phyloP scores from a whole-genome alignment of 352 stramenopile species.

The Phytopythium ostracodes region DNA sequence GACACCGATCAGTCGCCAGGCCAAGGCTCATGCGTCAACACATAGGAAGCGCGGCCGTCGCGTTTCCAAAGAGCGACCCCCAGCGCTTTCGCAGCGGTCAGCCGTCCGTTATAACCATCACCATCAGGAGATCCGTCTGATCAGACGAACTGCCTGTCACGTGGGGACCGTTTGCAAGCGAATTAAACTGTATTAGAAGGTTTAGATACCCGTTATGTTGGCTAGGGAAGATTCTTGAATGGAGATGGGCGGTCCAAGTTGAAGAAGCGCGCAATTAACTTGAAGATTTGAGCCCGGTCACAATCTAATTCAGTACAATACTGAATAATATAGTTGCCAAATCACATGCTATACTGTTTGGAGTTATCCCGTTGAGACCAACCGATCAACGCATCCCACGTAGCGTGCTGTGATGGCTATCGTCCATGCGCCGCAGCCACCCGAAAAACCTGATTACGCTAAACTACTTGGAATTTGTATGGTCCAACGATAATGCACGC shows the following conservation, averaged over 20 bases:
- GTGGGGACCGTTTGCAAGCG: no score
- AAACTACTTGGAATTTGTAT: conserved; percentile 2
- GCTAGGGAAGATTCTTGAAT: background rate
- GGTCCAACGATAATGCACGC: background rate
- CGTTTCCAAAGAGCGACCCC: background rate
- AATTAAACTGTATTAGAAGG: no score
- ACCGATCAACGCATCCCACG: background rate
- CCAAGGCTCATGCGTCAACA: background rate
- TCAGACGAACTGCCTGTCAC: no score
- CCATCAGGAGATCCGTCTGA: no score
- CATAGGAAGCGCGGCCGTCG: no score
- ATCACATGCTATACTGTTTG: background rate
- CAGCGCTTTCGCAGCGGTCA: no score
- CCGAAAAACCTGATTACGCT: background rate
- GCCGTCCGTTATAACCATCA: no score
- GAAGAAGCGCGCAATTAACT: background rate
- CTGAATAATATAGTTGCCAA: background rate
- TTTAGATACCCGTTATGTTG: background rate
- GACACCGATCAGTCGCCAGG: no score
- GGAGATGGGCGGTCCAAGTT: background rate
- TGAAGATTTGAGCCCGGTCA: background rate
- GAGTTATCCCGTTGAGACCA: background rate
- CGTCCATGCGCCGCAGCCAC: background rate
- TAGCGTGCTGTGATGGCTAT: background rate
- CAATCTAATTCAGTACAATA: background rate